Conservation (phyloP, 352 stramenopile species). For the Aphanomyces cochlioides region DNA sequence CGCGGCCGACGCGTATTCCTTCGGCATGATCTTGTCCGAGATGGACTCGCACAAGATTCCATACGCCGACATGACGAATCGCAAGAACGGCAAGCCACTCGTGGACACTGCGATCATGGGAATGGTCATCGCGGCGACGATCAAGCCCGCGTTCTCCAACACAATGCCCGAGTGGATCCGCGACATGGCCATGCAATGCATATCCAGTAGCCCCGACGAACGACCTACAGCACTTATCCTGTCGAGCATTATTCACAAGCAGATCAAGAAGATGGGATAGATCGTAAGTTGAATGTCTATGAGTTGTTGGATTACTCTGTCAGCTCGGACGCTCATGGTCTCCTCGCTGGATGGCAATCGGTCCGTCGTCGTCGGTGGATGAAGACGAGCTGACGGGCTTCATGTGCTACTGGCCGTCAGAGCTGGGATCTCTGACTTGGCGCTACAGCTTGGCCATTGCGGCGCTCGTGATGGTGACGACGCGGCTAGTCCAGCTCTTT, state of each 20-base stretch:
- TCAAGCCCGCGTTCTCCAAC: not conserved
- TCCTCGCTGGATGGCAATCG: too few species aligned
- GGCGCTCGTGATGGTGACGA: too few species aligned
- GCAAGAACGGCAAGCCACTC: not conserved
- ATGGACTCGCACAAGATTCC: not conserved
- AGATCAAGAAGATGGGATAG: not conserved
- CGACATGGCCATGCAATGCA: not conserved
- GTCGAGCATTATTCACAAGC: not conserved
- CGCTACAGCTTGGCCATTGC: too few species aligned
- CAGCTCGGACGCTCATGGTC: too few species aligned
- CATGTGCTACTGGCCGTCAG: too few species aligned
- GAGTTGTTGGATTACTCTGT: too few species aligned
- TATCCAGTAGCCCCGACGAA: not conserved
- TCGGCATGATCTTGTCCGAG: not conserved
- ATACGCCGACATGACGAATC: not conserved
- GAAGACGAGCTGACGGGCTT: too few species aligned
- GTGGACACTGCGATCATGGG: not conserved
- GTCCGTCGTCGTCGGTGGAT: too few species aligned
- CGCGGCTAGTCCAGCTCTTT: too few species aligned
- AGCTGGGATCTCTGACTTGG: too few species aligned
- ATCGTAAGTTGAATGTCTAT: too few species aligned
- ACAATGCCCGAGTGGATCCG: not conserved
- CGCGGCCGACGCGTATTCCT: not conserved
- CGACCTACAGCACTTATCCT: not conserved
- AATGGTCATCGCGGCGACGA: not conserved